Conservation (phyloP, 805 yeast genomes). For the Lipomyces kockii region DNA sequence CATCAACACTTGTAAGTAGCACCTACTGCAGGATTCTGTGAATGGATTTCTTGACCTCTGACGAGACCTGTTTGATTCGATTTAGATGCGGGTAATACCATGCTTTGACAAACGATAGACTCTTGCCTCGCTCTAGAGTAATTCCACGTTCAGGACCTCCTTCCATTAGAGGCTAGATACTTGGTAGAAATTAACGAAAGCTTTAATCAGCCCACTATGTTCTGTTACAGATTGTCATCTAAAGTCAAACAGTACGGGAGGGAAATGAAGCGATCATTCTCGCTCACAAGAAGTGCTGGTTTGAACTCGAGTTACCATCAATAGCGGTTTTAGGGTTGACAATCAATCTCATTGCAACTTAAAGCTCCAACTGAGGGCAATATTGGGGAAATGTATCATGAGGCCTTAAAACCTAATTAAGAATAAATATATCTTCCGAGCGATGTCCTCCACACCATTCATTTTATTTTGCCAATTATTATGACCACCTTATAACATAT, state of each 20-base stretch:
- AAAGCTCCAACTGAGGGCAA: too few relatives aligned
- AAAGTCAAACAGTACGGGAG: neutral
- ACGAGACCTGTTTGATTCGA: slow-evolving; percentile 25
- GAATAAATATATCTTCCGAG: neutral
- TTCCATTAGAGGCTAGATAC: neutral
- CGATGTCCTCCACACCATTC: neutral
- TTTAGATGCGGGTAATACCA: neutral
- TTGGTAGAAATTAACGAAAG: neutral
- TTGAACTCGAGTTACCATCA: neutral
- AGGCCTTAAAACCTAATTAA: too few relatives aligned
- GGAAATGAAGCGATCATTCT: neutral
- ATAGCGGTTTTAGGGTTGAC: neutral
- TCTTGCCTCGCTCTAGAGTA: slow-evolving; percentile 31
- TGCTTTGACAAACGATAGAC: neutral
- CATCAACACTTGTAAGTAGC: neutral
- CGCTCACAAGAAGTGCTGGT: too few relatives aligned
- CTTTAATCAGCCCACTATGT: neutral
- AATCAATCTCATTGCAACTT: too few relatives aligned
- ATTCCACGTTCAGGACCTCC: slow-evolving; percentile 26
- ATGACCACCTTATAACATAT: neutral
- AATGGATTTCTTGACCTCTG: slow-evolving; percentile 25
- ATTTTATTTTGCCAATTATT: neutral
- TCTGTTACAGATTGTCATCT: neutral
- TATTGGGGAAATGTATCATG: too few relatives aligned
- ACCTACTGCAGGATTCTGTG: slow-evolving; percentile 33